Percentiles rank a stretch among this genome's conserved stretches.
Evolutionary conservation across 345 rosid species (phyloP).

Genomic region (Bruguiera sexangula): DNA sequence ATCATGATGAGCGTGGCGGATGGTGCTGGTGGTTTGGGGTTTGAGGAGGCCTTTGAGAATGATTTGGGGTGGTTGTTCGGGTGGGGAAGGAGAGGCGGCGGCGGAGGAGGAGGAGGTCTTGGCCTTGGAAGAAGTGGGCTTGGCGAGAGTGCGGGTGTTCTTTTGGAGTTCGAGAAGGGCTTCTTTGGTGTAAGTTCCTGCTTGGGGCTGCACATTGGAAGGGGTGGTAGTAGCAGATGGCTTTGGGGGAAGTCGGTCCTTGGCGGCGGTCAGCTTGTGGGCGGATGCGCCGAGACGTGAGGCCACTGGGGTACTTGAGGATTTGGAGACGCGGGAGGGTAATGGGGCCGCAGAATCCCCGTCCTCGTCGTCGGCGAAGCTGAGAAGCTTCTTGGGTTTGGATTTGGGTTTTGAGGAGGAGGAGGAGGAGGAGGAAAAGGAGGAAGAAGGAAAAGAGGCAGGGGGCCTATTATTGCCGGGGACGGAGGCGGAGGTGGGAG

Average conservation of each 20-base stretch:
- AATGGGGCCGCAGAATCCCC: constrained; percentile 31
- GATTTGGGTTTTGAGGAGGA: constrained; percentile 21
- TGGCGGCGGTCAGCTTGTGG: constrained; percentile 54
- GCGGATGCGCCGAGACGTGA: constrained; percentile 41
- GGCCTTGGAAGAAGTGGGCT: constrained; percentile 16
- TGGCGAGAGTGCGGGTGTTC: constrained; percentile 64
- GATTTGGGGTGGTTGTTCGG: constrained; percentile 37
- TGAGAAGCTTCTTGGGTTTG: constrained; percentile 75
- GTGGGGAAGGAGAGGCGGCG: neutral
- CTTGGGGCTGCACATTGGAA: constrained; percentile 79
- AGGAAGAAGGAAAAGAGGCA: constrained; percentile 21
- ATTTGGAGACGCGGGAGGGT: constrained; percentile 23
- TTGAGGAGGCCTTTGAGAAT: constrained; percentile 56
- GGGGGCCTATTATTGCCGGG: neutral
- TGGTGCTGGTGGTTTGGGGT: constrained; percentile 13
- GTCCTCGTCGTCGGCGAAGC: constrained; percentile 86
- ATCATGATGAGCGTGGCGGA: neutral
- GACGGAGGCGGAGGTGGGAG: constrained; percentile 13
- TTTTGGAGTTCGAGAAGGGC: constrained; percentile 85
- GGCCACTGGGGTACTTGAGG: constrained; percentile 3
- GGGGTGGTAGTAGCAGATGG: constrained; percentile 29
- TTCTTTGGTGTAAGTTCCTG: constrained; percentile 85
- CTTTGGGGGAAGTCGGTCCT: constrained; percentile 46
- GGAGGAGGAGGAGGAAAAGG: constrained; percentile 9
- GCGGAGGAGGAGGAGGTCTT: constrained; percentile 6